A percentile compares a stretch with the other conserved stretches of the same genome.
These are phyloP conservation scores for Candida methanosorbosa DNA, from an alignment of 805 yeast genomes.

Conservation along the genomic window DNA sequence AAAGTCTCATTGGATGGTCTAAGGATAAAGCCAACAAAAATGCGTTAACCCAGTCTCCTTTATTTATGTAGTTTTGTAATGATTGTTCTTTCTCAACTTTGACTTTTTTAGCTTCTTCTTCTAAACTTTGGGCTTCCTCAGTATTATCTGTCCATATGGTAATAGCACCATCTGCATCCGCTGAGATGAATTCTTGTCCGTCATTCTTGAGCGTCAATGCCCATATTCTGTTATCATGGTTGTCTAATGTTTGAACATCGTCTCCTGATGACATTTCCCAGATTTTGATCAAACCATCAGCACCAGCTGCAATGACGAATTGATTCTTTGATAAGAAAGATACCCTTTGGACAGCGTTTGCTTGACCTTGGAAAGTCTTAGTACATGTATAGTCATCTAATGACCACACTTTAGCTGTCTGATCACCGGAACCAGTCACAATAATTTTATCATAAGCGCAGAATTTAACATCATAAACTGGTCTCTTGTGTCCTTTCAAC, in stretches of 20 bases:
- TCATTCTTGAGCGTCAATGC: slow-evolving; percentile 61
- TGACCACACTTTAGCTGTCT: slow-evolving; percentile 85
- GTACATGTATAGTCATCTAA: slow-evolving; percentile 65
- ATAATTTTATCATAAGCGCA: slow-evolving; percentile 70
- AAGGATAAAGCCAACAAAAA: slow-evolving; percentile 76
- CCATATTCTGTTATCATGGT: slow-evolving; percentile 94
- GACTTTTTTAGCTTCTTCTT: slow-evolving; percentile 43
- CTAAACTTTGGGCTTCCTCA: slow-evolving; percentile 52
- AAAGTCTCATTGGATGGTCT: slow-evolving; percentile 85
- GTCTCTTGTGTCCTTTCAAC: slow-evolving; percentile 85
- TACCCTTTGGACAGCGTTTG: slow-evolving; percentile 84
- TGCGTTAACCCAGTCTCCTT: slow-evolving; percentile 82
- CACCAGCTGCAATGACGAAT: slow-evolving; percentile 75
- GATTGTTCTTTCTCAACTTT: slow-evolving; percentile 85
- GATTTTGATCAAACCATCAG: slow-evolving; percentile 87
- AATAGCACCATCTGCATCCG: slow-evolving; percentile 93
- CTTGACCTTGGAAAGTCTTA: slow-evolving; percentile 88
- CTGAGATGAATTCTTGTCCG: slow-evolving; percentile 66
- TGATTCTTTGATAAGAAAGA: slow-evolving; percentile 57
- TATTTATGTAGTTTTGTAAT: slow-evolving; percentile 61
- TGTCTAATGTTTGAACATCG: slow-evolving; percentile 74
- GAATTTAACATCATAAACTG: slow-evolving; percentile 87
- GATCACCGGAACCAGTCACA: slow-evolving; percentile 88
- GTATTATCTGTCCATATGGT: slow-evolving; percentile 87
- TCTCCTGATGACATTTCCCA: slow-evolving; percentile 82